Evolutionary conservation across 495 filamentous ascomycete species (phyloP).

Genomic region (Aspergillus ostianus): DNA sequence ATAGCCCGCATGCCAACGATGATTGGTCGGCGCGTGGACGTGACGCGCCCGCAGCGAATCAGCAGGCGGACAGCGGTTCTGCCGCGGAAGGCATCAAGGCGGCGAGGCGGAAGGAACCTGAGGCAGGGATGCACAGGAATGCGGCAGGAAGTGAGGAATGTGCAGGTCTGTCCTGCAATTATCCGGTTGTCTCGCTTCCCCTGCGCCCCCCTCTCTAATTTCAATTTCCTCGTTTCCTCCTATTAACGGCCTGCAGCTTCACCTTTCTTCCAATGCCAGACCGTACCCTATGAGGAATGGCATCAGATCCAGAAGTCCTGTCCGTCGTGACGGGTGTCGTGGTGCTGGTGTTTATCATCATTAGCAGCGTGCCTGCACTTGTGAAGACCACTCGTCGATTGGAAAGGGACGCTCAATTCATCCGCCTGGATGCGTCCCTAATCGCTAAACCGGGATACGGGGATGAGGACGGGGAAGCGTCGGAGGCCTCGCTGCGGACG

Average conservation of each 20-base stretch:
- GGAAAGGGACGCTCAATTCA: not conserved
- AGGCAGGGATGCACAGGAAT: not conserved
- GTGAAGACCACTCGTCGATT: not conserved
- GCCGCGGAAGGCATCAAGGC: not conserved
- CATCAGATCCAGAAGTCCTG: conserved; percentile 1
- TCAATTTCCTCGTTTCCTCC: not conserved
- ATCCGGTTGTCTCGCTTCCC: not conserved
- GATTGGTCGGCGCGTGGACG: not conserved
- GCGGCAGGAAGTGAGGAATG: too few species aligned
- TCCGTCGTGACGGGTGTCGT: conserved; percentile 4
- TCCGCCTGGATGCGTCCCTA: conserved; percentile 20
- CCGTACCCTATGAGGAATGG: conserved; percentile 1
- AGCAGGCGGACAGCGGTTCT: not conserved
- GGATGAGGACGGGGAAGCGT: conserved; percentile 24
- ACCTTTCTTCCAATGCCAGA: not conserved
- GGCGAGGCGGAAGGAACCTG: not conserved
- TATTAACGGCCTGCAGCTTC: not conserved
- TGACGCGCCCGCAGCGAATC: not conserved
- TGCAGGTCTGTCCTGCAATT: too few species aligned
- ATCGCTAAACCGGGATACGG: conserved; percentile 21
- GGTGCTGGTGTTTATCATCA: conserved; percentile 1
- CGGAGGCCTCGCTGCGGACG: conserved; percentile 11
- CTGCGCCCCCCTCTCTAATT: not conserved
- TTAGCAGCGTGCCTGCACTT: conserved; percentile 2
- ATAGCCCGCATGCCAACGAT: not conserved